These are phyloP conservation scores for Nicotiana benthamiana DNA, from an alignment of 257 asterid species.

Conservation along the genomic window DNA sequence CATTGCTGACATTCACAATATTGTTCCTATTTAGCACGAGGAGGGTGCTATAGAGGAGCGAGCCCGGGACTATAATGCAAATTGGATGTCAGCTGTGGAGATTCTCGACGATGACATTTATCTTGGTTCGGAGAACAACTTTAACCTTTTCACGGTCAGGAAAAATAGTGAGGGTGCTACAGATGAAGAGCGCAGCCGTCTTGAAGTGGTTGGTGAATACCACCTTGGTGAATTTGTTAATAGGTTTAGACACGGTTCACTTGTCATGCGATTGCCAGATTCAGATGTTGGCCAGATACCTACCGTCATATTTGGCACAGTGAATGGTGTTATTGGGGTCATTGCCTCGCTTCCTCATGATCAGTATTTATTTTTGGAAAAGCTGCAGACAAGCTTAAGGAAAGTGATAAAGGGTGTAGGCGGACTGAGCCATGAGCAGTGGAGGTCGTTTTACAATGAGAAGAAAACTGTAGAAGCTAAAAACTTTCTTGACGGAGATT, in stretches of 20 bases:
- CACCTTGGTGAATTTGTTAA: conserved; percentile 95
- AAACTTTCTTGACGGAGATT: conserved; percentile 86
- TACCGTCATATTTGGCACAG: conserved; percentile 87
- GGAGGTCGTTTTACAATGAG: conserved; percentile 94
- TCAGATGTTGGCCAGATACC: conserved; percentile 91
- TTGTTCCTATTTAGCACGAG: conserved; percentile 51
- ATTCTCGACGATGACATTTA: conserved; percentile 87
- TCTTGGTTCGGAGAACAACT: conserved; percentile 88
- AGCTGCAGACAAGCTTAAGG: conserved; percentile 62
- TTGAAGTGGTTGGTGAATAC: conserved; percentile 96
- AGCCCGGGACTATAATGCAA: conserved; percentile 95
- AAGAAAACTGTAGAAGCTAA: conserved; percentile 75
- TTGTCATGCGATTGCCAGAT: conserved; percentile 92
- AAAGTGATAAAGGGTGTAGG: conserved; percentile 96
- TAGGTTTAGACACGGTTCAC: conserved; percentile 86
- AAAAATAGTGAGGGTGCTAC: conserved; percentile 96
- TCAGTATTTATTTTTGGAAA: conserved; percentile 70
- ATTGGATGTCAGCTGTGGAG: conserved; percentile 99
- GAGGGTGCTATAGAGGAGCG: conserved; percentile 99
- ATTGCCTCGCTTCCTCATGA: conserved; percentile 89
- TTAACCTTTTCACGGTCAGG: conserved; percentile 78
- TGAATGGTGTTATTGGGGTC: conserved; percentile 90
- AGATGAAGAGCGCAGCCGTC: conserved; percentile 94
- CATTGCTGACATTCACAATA: background rate
- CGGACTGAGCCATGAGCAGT: conserved; percentile 88